Percentiles rank a stretch among this genome's conserved stretches.
Conservation (phyloP, 176 grass and related monocot genomes). For the Guadua angustifolia region DNA sequence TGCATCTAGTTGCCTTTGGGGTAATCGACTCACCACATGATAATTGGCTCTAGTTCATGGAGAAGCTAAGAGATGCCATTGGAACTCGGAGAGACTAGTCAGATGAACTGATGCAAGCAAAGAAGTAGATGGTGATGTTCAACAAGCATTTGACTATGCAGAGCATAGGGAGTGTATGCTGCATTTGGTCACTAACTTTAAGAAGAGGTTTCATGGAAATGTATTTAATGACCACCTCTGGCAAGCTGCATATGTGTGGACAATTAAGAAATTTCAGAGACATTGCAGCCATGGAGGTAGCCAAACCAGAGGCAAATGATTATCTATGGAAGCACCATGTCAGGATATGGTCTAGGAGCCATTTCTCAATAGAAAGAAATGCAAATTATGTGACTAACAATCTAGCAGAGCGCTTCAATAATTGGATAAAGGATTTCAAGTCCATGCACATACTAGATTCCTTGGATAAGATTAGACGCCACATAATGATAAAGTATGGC, state of each 20-base stretch:
- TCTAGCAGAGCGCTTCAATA: background rate
- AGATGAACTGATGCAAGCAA: background rate
- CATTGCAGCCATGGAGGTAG: background rate
- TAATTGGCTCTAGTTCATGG: background rate
- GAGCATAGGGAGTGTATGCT: background rate
- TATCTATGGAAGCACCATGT: no score
- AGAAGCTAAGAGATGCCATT: background rate
- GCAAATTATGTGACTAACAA: background rate
- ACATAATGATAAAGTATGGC: no score
- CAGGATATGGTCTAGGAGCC: background rate
- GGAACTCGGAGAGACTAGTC: background rate
- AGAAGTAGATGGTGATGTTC: no score
- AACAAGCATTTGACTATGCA: no score
- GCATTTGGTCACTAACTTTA: background rate
- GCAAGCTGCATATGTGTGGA: background rate
- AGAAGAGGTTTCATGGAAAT: background rate
- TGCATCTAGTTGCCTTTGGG: background rate
- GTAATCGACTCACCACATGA: background rate
- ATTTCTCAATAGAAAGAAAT: background rate
- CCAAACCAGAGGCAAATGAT: background rate
- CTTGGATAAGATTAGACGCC: no score
- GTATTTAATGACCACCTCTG: background rate
- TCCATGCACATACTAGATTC: no score
- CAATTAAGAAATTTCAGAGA: background rate
- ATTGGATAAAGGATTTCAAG: no score